These are phyloP conservation scores for Cladosporium oxysporum DNA, from an alignment of 2,329 filamentous ascomycete genomes.

Conservation along the genomic window DNA sequence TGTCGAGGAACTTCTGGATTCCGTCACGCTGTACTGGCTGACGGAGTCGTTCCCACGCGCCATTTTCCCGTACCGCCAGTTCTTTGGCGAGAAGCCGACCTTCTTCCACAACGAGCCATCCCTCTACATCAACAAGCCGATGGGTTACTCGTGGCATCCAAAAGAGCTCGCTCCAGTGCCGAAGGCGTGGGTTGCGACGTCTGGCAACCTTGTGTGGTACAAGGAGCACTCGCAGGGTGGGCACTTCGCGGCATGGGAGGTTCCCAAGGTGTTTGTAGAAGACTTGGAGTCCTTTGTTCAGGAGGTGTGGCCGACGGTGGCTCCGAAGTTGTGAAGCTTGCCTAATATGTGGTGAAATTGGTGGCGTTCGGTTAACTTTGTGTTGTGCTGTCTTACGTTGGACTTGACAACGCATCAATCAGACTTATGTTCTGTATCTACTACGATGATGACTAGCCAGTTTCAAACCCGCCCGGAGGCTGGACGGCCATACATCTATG, in stretches of 20 bases:
- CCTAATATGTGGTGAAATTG: background rate
- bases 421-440: background rate
- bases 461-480: too few species aligned
- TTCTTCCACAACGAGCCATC: conserved; percentile 32
- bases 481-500: too few species aligned
- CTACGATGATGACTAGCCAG: background rate
- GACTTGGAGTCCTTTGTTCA: conserved; percentile 38
- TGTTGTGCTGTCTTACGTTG: background rate
- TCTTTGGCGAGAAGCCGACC: conserved; percentile 29
- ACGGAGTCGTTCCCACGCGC: conserved; percentile 42
- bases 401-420: background rate
- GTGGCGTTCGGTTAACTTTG: background rate
- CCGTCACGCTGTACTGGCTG: conserved; percentile 58
- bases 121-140: conserved; percentile 41
- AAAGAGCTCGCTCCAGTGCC: conserved; percentile 44
- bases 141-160: conserved; percentile 49
- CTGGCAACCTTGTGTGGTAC: conserved; percentile 44
- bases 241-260: conserved; percentile 43
- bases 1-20: conserved; percentile 49
- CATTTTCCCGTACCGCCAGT: conserved; percentile 54
- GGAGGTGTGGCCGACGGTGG: conserved; percentile 31
- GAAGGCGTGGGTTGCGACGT: conserved; percentile 40
- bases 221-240: conserved; percentile 42
- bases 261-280: conserved; percentile 32
- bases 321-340: background rate